Conservation (phyloP, 192 early-diverging fungal genomes). For the Geranomyces variabilis region DNA sequence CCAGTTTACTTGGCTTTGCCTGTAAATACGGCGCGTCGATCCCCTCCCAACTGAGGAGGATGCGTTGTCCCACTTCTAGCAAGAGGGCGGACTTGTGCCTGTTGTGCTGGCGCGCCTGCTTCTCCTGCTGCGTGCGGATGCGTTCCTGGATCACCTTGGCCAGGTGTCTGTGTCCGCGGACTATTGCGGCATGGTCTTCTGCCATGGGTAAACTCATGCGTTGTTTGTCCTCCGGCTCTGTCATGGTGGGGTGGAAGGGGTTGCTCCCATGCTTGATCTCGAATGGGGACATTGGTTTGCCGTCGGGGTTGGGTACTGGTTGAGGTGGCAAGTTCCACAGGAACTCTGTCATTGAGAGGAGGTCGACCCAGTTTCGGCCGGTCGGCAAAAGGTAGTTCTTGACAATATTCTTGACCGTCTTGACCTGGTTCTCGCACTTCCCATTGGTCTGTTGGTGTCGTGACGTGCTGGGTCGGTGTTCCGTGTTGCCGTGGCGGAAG, state of each 20-base stretch:
- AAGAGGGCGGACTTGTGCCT: neutral
- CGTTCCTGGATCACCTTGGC: neutral
- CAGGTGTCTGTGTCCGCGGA: neutral
- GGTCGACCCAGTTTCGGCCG: conserved; percentile 21
- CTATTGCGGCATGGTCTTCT: neutral
- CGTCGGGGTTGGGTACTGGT: too few relatives aligned
- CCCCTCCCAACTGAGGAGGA: neutral
- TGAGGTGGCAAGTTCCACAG: neutral
- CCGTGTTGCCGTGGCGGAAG: neutral
- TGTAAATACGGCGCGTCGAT: neutral
- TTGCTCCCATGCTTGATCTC: conserved; percentile 13
- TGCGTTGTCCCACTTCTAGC: neutral
- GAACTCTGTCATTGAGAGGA: conserved; percentile 11
- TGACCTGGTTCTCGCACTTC: conserved; percentile 1
- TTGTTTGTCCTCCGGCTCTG: neutral
- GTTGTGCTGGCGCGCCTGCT: conserved; percentile 1
- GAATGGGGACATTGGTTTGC: neutral
- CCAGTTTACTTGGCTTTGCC: neutral
- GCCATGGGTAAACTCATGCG: neutral
- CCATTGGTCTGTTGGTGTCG: conserved; percentile 33
- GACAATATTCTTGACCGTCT: conserved; percentile 16
- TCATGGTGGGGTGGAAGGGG: neutral
- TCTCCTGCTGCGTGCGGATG: neutral
- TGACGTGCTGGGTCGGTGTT: conserved; percentile 11
- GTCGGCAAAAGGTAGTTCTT: conserved; percentile 2